phyloP scores from a whole-genome alignment of 2,329 filamentous ascomycete species.

The Davidsoniella eucalypti region DNA sequence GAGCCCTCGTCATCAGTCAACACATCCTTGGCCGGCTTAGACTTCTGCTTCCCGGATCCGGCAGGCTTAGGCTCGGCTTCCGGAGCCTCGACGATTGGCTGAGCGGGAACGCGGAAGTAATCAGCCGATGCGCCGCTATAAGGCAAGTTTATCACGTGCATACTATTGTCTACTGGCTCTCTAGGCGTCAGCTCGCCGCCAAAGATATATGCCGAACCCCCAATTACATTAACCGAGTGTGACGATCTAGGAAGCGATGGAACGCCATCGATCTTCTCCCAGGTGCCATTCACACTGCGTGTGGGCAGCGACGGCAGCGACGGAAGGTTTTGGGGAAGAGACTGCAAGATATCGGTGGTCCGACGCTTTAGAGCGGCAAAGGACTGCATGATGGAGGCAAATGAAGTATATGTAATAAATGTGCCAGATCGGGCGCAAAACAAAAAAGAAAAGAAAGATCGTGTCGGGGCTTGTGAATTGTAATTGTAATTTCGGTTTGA shows the following conservation, averaged over 20 bases:
- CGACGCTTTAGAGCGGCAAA: constrained; percentile 38
- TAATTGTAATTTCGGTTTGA: neutral
- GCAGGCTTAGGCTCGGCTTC: constrained; percentile 15
- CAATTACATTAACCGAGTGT: constrained; percentile 48
- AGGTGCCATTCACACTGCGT: constrained; percentile 36
- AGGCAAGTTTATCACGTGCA: constrained; percentile 49
- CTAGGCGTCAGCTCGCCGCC: constrained; percentile 56
- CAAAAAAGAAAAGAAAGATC: neutral
- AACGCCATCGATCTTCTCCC: constrained; percentile 37
- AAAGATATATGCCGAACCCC: constrained; percentile 47
- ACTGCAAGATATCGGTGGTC: constrained; percentile 35
- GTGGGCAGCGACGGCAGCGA: constrained; percentile 15
- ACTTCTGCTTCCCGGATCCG: too few species aligned
- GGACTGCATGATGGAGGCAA: constrained; percentile 28
- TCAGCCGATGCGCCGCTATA: constrained; percentile 41
- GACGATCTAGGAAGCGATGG: constrained; percentile 53
- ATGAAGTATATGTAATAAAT: too few species aligned
- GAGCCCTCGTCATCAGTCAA: constrained; percentile 11
- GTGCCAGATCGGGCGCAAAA: too few species aligned
- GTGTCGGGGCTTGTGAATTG: neutral
- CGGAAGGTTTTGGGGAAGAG: constrained; percentile 25
- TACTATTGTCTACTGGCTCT: constrained; percentile 53
- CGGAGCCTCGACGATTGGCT: constrained; percentile 20
- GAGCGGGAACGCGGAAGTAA: constrained; percentile 39
- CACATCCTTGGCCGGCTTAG: constrained; percentile 10